Evolutionary conservation across 2,329 filamentous ascomycete genomes (phyloP).

Genomic region (Apiospora hydei): DNA sequence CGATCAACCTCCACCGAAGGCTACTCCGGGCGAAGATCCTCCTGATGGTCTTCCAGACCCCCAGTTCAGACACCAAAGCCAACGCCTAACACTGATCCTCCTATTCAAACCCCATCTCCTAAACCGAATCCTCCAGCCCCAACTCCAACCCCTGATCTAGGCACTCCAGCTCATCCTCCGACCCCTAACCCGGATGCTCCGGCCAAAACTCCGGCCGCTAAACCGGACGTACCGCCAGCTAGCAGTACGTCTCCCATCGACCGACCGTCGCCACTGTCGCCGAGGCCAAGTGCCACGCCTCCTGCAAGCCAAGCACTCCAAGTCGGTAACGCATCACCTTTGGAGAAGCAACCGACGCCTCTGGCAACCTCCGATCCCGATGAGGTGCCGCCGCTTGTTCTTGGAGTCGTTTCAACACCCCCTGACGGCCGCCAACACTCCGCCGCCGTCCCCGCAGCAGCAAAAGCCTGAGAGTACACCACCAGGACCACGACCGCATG

Average conservation of each 20-base stretch:
- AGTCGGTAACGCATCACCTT: neutral
- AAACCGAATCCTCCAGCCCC: neutral
- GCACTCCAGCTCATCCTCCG: neutral
- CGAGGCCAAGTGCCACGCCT: neutral
- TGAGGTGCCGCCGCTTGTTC: neutral
- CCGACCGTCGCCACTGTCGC: neutral
- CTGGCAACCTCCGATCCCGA: neutral
- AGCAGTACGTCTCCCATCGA: neutral
- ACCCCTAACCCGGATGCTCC: neutral
- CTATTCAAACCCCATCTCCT: neutral
- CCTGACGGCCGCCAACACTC: neutral
- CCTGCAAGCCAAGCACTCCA: neutral
- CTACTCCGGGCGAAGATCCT: neutral
- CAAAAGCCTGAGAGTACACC: neutral
- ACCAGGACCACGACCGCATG: neutral
- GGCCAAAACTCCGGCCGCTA: neutral
- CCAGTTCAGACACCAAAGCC: neutral
- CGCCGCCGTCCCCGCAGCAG: neutral
- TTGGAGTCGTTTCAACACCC: slow-evolving; percentile 3
- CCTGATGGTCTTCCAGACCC: neutral
- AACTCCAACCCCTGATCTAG: neutral
- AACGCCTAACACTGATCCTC: neutral
- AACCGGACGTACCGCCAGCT: neutral
- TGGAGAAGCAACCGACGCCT: neutral
- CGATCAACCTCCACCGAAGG: neutral